phyloP scores from a whole-genome alignment of 2,329 filamentous ascomycete genomes.

The Phaeosphaeriaceae sp. region DNA sequence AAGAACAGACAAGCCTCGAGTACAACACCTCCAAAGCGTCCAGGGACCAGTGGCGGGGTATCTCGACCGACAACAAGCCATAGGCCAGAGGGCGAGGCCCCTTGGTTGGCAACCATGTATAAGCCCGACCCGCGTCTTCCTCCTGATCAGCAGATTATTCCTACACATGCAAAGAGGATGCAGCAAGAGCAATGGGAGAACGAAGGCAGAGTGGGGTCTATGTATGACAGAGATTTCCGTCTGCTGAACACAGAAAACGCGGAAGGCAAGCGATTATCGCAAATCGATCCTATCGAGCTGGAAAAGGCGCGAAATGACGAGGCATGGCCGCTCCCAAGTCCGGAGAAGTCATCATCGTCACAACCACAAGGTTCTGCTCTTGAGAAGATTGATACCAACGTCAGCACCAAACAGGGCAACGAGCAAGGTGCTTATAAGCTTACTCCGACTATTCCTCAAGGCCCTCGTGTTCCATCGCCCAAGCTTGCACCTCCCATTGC shows the following conservation, averaged over 20 bases:
- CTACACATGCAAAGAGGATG: conserved; percentile 88
- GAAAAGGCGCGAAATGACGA: conserved; percentile 29
- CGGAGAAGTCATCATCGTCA: conserved; percentile 25
- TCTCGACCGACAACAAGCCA: conserved; percentile 67
- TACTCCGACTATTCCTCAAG: conserved; percentile 53
- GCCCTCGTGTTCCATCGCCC: conserved; percentile 37
- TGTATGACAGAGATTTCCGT: conserved; percentile 87
- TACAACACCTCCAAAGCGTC: conserved; percentile 59
- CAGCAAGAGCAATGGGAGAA: conserved; percentile 96
- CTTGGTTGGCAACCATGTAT: conserved; percentile 94
- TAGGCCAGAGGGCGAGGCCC: conserved; percentile 89
- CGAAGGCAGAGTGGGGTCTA: conserved; percentile 83
- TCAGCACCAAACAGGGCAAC: conserved; percentile 24
- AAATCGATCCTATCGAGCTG: conserved; percentile 38
- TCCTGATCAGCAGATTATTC: conserved; percentile 92
- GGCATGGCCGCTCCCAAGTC: conserved; percentile 46
- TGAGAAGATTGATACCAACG: conserved; percentile 31
- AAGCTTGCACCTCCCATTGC: conserved; percentile 28
- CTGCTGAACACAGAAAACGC: conserved; percentile 73
- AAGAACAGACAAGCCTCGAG: conserved; percentile 43
- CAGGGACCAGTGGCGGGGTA: conserved; percentile 66
- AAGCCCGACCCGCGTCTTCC: conserved; percentile 93
- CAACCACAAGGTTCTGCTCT: conserved; percentile 13
- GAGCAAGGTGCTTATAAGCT: conserved; percentile 56
- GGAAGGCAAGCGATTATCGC: conserved; percentile 38